Percentiles rank a stretch among this genome's conserved stretches.
Conservation (phyloP, 179 eudicot species). For the Pouteria campechiana region DNA sequence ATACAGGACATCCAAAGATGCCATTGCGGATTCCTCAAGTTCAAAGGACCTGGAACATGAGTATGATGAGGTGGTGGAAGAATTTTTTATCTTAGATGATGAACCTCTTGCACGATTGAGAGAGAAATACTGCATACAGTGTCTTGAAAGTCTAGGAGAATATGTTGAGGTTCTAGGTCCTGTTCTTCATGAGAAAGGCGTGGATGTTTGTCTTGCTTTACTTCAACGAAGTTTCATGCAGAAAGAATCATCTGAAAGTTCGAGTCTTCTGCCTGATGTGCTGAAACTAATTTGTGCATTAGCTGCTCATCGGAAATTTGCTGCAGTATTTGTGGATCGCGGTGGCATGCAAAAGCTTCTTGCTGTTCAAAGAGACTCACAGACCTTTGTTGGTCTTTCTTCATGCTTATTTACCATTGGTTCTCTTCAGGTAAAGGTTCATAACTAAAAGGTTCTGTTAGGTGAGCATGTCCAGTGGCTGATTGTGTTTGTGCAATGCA, state of each 20-base stretch:
- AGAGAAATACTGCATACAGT: slow-evolving; percentile 83
- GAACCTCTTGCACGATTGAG: slow-evolving; percentile 53
- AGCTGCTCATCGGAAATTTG: slow-evolving; percentile 94
- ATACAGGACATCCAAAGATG: slow-evolving; percentile 36
- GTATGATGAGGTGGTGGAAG: slow-evolving; percentile 40
- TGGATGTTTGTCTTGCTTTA: slow-evolving; percentile 79
- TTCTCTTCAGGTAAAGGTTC: slow-evolving; percentile 97
- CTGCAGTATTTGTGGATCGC: slow-evolving; percentile 82
- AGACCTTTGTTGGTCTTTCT: slow-evolving; percentile 76
- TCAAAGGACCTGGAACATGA: slow-evolving; percentile 37
- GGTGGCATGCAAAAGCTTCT: slow-evolving; percentile 91
- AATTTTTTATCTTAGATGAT: slow-evolving; percentile 52
- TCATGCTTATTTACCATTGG: slow-evolving; percentile 92
- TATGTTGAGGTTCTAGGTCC: slow-evolving; percentile 96
- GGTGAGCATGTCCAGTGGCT: neutral
- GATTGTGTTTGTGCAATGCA: neutral
- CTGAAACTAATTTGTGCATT: slow-evolving; percentile 75
- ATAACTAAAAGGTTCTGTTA: no score
- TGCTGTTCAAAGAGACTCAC: slow-evolving; percentile 62
- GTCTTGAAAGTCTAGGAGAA: slow-evolving; percentile 85
- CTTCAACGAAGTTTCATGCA: slow-evolving; percentile 44
- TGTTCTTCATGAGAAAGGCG: slow-evolving; percentile 92
- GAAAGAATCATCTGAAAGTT: slow-evolving; percentile 36
- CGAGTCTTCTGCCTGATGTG: slow-evolving; percentile 68
- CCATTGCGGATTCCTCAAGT: slow-evolving; percentile 20